Evolutionary conservation across 139 green algal genomes (phyloP), one percentile per base, ranked within the genome.

Genomic region (Coelastrella sp.): DNA sequence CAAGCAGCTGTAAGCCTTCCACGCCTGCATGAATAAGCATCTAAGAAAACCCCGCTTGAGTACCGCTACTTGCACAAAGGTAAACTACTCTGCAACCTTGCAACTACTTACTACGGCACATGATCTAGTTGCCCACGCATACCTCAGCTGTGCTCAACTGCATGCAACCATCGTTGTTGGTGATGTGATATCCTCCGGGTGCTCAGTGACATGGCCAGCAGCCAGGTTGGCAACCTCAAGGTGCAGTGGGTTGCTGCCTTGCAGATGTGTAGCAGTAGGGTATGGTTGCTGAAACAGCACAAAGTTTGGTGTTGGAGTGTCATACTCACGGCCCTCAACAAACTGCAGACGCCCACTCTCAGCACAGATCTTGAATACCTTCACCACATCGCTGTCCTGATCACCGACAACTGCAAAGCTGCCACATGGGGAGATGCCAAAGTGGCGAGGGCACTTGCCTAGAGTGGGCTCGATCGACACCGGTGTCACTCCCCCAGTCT

Each of bases 391-490:
- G 19, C 32, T 53, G 41, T 87, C 82, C 69, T 87, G 82, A 30
- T 74, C 82, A 7, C 82, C 82, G 6, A 87, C 82, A 13, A 87
- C 69, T 5, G 40, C 37, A n/a, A 53, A 87, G n/a, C 59, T 43
- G 30, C 82, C 82, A 63, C 69, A 82, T 3, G 82, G 69, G 2
- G 69, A 64, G 38, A 87, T 57, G 23, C 71, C 71, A 76, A 87
- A 87, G 71, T 87, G 82, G 40, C 82, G 69, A 3, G 82, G 82
- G 57, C 43, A 74, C 67, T 72, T 59, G 69, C 82, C 82, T 17
- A 75, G 32, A 2, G 51, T 75, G 25, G 21, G 9, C 5, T 81
- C 57, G 2, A 87, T 69, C 69, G 38, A 45, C 5, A 76, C 69
- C 9, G 34, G 82, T 3, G 38, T 68, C 53, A 87, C 41, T 5